These are phyloP conservation scores for Knoxdaviesia proteae DNA, from an alignment of 2,329 filamentous ascomycete genomes.

Conservation along the genomic window DNA sequence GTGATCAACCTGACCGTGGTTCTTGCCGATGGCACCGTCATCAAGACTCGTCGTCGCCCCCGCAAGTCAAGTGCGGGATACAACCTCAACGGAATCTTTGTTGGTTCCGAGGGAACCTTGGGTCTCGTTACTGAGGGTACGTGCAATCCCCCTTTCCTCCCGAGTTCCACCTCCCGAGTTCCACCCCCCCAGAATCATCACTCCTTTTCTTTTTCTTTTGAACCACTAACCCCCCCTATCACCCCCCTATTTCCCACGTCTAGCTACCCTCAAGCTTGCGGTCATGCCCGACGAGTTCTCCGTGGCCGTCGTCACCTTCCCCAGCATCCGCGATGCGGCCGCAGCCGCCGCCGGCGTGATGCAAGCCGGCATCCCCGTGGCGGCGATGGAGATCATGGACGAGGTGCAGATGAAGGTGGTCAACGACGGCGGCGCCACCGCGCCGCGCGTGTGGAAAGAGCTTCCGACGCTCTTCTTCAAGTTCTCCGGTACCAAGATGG, in stretches of 20 bases:
- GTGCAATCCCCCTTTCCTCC: not conserved
- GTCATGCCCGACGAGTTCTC: slow-evolving; percentile 56
- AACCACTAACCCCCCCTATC: too few relatives aligned
- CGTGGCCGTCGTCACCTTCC: slow-evolving; percentile 64
- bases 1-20: slow-evolving; percentile 68
- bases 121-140: slow-evolving; percentile 56
- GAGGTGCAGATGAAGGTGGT: slow-evolving; percentile 74
- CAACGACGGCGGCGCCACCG: slow-evolving; percentile 51
- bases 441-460: slow-evolving; percentile 51
- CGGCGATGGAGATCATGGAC: slow-evolving; percentile 72
- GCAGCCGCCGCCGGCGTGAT: slow-evolving; percentile 57
- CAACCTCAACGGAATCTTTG: slow-evolving; percentile 61
- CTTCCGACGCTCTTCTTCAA: slow-evolving; percentile 67
- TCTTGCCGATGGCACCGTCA: slow-evolving; percentile 54
- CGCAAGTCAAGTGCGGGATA: slow-evolving; percentile 68
- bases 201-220: too few relatives aligned
- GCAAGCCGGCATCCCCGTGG: slow-evolving; percentile 51
- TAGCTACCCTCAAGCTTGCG: slow-evolving; percentile 57
- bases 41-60: slow-evolving; percentile 61
- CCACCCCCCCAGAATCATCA: too few relatives aligned
- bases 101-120: slow-evolving; percentile 64
- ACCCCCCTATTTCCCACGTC: too few relatives aligned
- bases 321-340: slow-evolving; percentile 55
- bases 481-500: slow-evolving; percentile 57
- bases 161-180: too few relatives aligned